Percentiles rank a stretch among this genome's conserved stretches.
Evolutionary conservation across 1,284 basidiomycete species (phyloP).

Genomic region (Cryptococcus sp.): DNA sequence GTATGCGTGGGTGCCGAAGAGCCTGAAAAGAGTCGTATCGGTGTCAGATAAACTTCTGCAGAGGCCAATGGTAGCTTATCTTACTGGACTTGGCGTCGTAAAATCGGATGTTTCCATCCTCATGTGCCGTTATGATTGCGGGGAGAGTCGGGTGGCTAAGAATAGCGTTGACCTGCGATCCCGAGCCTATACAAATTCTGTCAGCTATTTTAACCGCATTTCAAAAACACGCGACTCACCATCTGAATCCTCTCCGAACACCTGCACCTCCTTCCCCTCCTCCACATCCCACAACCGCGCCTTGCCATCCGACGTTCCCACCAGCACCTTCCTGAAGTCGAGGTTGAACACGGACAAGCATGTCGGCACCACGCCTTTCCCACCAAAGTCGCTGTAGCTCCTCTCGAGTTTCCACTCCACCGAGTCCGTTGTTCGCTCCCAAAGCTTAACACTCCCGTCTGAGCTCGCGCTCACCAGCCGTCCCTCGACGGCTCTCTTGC

Average conservation of each 20-base stretch:
- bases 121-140: conserved; percentile 82
- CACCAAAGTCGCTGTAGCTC: conserved; percentile 15
- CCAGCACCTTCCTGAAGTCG: conserved; percentile 53
- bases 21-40: conserved; percentile 1
- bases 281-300: conserved; percentile 89
- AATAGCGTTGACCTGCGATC: conserved; percentile 78
- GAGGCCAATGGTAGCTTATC: conserved; percentile 21
- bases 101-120: conserved; percentile 88
- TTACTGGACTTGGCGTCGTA: conserved; percentile 78
- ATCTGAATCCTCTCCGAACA: conserved; percentile 49
- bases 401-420: conserved; percentile 16
- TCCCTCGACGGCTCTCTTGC: conserved; percentile 31
- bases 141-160: conserved; percentile 88
- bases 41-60: conserved; percentile 1
- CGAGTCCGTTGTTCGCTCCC: conserved; percentile 61
- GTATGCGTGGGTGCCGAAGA: conserved; percentile 79
- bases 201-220: neutral
- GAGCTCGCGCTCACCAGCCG: conserved; percentile 84
- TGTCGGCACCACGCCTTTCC: conserved; percentile 59
- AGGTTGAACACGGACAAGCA: conserved; percentile 57
- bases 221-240: conserved; percentile 2
- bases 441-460: conserved; percentile 88
- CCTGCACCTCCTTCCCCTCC: conserved; percentile 71
- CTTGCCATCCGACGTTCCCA: conserved; percentile 84
- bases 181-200: conserved; percentile 54